phyloP scores from a whole-genome alignment of 2,329 filamentous ascomycete species.

The Colletotrichum sp. region DNA sequence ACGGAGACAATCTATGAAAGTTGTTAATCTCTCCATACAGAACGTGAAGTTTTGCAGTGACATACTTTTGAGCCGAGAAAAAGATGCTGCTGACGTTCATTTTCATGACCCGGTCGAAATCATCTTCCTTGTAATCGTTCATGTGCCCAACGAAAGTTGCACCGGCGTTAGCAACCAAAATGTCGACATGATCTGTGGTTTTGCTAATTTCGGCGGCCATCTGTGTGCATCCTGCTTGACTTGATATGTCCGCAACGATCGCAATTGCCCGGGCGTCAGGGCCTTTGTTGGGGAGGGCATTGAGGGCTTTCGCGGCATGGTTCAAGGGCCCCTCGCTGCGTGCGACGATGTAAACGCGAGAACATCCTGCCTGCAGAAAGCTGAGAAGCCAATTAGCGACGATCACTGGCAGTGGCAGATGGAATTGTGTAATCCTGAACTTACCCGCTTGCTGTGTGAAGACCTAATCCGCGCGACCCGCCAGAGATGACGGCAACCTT shows the following conservation, averaged over 20 bases:
- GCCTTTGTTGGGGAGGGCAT: neutral
- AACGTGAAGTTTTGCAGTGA: neutral
- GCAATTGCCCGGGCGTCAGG: neutral
- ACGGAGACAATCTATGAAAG: neutral
- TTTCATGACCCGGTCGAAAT: neutral
- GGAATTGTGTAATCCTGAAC: neutral
- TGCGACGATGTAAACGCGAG: neutral
- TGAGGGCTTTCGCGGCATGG: neutral
- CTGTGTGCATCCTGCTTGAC: neutral
- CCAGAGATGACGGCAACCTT: neutral
- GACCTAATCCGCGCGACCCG: neutral
- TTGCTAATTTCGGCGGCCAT: neutral
- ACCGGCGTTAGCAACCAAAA: neutral
- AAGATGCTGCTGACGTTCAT: neutral
- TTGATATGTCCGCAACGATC: neutral
- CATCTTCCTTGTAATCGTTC: neutral
- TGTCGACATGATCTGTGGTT: neutral
- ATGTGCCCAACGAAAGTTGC: neutral
- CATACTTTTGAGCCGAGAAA: neutral
- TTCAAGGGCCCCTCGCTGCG: neutral
- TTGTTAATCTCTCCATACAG: fast-evolving
- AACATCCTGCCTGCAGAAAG: neutral
- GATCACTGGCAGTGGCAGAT: neutral
- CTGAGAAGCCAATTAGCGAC: neutral
- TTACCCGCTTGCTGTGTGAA: neutral